phyloP scores from a whole-genome alignment of 2,329 filamentous ascomycete genomes.

The Fusarium sp. region DNA sequence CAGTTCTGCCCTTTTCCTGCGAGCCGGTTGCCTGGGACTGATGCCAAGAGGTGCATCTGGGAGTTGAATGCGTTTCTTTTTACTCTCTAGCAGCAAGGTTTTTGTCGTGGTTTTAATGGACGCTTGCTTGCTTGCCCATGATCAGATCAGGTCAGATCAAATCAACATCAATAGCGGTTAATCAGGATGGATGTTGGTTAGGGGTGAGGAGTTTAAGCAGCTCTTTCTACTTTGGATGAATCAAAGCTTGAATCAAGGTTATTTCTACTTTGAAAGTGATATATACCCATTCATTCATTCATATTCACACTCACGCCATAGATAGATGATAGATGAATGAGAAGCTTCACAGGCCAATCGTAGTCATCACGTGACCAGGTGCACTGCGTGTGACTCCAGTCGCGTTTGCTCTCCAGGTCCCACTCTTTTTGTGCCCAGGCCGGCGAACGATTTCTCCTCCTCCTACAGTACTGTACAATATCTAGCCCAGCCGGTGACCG shows the following conservation, averaged over 20 bases:
- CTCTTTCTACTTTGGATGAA: not conserved
- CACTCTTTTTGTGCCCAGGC: conserved; percentile 33
- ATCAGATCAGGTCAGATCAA: not conserved
- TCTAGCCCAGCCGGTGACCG: conserved; percentile 20
- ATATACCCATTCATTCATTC: not conserved
- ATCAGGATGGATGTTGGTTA: not conserved
- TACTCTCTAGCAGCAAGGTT: conserved; percentile 31
- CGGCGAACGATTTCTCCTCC: conserved; percentile 32
- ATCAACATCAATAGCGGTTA: not conserved
- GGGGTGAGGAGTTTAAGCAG: not conserved
- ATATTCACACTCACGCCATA: not conserved
- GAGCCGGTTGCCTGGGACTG: conserved; percentile 41
- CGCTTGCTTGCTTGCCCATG: conserved; percentile 9
- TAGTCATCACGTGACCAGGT: conserved; percentile 16
- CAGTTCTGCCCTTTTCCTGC: conserved; percentile 41
- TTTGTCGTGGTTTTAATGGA: conserved; percentile 28
- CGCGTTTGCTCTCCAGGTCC: conserved; percentile 26
- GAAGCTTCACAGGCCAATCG: not conserved
- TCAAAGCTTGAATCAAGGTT: not conserved
- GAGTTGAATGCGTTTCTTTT: conserved; percentile 42
- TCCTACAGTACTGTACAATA: conserved; percentile 35
- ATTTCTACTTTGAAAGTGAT: too few species aligned
- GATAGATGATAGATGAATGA: not conserved
- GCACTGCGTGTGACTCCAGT: conserved; percentile 1
- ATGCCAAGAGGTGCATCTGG: conserved; percentile 43